Evolutionary conservation across 371 early-diverging fungal genomes (phyloP).

Genomic region (Mucor lusitanicus): DNA sequence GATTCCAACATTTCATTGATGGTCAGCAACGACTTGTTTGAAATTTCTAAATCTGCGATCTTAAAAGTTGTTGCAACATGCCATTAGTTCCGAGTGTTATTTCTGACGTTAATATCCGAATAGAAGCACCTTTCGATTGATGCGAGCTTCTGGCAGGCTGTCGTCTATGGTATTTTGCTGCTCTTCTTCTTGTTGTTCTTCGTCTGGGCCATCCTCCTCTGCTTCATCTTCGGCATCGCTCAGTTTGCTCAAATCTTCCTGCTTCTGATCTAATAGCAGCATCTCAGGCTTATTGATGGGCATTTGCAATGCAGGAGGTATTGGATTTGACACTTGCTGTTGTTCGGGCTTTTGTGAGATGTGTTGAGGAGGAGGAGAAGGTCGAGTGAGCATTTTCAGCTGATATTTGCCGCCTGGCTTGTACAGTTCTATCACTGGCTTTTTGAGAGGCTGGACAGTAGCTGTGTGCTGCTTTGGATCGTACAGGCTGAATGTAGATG

Average conservation of each 20-base stretch:
- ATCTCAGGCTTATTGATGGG: not conserved
- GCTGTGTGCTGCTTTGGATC: constrained; percentile 6
- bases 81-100: not conserved
- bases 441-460: not conserved
- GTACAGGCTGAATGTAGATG: constrained; percentile 12
- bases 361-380: no score
- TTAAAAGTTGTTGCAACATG: constrained; percentile 3
- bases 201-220: not conserved
- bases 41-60: constrained; percentile 55
- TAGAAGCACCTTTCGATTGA: constrained; percentile 33
- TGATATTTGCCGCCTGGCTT: not conserved
- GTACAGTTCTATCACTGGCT: not conserved
- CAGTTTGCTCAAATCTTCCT: not conserved
- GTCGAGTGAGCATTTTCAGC: not conserved
- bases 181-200: not conserved
- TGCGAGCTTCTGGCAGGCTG: constrained; percentile 26
- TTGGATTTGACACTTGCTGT: not conserved
- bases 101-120: constrained; percentile 2
- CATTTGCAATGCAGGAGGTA: not conserved
- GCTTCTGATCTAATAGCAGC: not conserved
- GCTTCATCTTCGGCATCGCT: not conserved
- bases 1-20: constrained; percentile 51
- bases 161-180: not conserved
- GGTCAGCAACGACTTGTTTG: constrained; percentile 44
- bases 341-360: not conserved